Conservation (phyloP, 768 basidiomycete species). For the Lentinula detonsa region DNA sequence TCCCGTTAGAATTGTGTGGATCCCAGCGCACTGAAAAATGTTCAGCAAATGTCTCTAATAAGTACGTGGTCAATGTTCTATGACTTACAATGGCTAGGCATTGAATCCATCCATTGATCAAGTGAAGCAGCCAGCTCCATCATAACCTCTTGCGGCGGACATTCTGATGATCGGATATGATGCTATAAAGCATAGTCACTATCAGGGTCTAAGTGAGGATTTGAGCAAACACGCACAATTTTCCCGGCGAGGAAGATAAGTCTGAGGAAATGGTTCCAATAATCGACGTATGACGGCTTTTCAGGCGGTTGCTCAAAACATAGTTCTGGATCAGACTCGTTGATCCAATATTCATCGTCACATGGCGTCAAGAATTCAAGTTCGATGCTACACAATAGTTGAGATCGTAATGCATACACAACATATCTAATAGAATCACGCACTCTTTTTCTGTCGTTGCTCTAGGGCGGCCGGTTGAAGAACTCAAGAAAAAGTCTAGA, state of each 20-base stretch:
- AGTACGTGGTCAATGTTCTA: background rate
- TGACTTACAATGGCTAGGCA: constrained; percentile 49
- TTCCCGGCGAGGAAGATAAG: constrained; percentile 43
- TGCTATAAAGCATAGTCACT: background rate
- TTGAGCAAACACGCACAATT: constrained; percentile 43
- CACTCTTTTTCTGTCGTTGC: constrained; percentile 56
- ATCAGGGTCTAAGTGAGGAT: constrained; percentile 31
- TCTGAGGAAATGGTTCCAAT: constrained; percentile 40
- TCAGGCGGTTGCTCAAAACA: constrained; percentile 50
- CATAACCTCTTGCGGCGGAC: constrained; percentile 43
- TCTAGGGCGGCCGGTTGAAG: constrained; percentile 48
- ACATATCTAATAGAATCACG: constrained; percentile 14
- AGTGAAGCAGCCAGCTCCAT: constrained; percentile 58
- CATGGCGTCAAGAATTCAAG: constrained; percentile 55
- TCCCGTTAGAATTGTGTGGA: constrained; percentile 17
- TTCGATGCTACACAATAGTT: constrained; percentile 42
- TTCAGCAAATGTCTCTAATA: background rate
- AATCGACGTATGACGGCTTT: constrained; percentile 38
- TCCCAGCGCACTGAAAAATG: constrained; percentile 16
- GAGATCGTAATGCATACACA: background rate
- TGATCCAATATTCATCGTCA: constrained; percentile 64
- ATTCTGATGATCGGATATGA: background rate
- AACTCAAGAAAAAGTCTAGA: constrained; percentile 16
- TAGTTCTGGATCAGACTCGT: constrained; percentile 28
- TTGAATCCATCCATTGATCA: constrained; percentile 52